These are phyloP conservation scores for Macrotyloma uniflorum DNA, from an alignment of 306 rosid genomes.

Conservation along the genomic window DNA sequence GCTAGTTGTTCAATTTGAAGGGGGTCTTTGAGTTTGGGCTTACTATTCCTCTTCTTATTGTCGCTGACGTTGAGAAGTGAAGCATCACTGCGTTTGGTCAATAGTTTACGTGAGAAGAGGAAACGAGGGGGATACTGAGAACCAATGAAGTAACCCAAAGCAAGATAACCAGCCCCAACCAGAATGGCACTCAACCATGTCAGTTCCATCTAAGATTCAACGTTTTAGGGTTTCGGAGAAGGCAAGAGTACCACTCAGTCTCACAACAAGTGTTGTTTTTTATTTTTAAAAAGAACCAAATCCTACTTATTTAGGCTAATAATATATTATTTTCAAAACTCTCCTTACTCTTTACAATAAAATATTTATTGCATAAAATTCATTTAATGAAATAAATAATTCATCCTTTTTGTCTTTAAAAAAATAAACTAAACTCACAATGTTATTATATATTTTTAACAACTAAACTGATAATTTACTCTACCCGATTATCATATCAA, in stretches of 20 bases:
- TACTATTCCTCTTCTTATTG: constrained; percentile 41
- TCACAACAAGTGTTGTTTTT: too few species aligned
- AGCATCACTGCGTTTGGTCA: constrained; percentile 33
- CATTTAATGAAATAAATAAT: too few species aligned
- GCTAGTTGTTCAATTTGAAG: constrained; percentile 84
- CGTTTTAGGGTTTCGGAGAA: constrained; percentile 28
- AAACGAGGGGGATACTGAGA: constrained; percentile 62
- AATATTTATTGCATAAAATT: too few species aligned
- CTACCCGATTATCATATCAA: too few species aligned
- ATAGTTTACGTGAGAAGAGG: constrained; percentile 40
- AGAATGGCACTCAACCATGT: constrained; percentile 79
- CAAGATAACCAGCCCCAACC: constrained; percentile 90
- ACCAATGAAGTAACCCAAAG: constrained; percentile 80
- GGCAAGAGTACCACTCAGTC: background rate
- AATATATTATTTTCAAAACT: too few species aligned
- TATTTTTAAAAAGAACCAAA: too few species aligned
- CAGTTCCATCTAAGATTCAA: constrained; percentile 57
- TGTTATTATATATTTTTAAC: too few species aligned
- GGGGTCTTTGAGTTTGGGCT: constrained; percentile 58
- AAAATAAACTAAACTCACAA: too few species aligned
- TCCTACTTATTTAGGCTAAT: too few species aligned
- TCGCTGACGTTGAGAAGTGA: constrained; percentile 25
- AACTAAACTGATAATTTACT: too few species aligned
- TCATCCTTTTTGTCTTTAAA: too few species aligned
- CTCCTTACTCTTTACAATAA: background rate